Percentiles rank a stretch among this genome's conserved stretches.
Conservation (phyloP, 2,329 filamentous ascomycete genomes). For the Aspergillus luchuensis region DNA sequence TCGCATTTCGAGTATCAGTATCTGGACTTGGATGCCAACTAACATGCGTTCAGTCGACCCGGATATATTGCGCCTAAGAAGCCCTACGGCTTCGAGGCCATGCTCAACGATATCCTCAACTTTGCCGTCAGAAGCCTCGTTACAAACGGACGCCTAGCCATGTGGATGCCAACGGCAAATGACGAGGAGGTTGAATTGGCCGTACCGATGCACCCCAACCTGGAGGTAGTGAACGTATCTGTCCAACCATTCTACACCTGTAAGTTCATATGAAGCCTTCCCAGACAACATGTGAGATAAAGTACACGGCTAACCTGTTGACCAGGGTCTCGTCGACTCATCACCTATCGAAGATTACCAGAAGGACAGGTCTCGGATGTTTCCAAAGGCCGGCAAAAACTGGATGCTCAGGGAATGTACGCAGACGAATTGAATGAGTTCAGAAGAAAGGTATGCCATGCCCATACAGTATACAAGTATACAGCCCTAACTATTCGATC, state of each 20-base stretch:
- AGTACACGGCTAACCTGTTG: background rate
- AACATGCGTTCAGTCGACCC: constrained; percentile 49
- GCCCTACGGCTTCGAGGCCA: constrained; percentile 86
- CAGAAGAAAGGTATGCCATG: constrained; percentile 51
- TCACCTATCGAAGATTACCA: constrained; percentile 76
- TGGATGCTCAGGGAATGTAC: constrained; percentile 45
- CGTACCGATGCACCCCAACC: constrained; percentile 72
- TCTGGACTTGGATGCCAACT: background rate
- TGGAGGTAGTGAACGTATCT: constrained; percentile 75
- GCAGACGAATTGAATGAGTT: constrained; percentile 71
- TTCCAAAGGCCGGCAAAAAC: constrained; percentile 37
- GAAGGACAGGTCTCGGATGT: constrained; percentile 51
- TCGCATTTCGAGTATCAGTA: too few species aligned
- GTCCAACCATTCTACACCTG: constrained; percentile 89
- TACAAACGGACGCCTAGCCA: constrained; percentile 75
- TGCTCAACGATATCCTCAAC: constrained; percentile 84
- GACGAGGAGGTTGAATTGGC: constrained; percentile 74
- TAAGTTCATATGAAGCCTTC: constrained; percentile 41
- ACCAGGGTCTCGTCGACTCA: constrained; percentile 79
- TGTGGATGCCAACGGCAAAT: constrained; percentile 97
- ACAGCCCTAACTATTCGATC: background rate
- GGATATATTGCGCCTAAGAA: constrained; percentile 84
- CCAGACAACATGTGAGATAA: background rate
- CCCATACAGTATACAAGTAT: too few species aligned
- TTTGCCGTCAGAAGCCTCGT: constrained; percentile 79